phyloP scores from a whole-genome alignment of 768 basidiomycete species.

The Cystobasidium tubakii region DNA sequence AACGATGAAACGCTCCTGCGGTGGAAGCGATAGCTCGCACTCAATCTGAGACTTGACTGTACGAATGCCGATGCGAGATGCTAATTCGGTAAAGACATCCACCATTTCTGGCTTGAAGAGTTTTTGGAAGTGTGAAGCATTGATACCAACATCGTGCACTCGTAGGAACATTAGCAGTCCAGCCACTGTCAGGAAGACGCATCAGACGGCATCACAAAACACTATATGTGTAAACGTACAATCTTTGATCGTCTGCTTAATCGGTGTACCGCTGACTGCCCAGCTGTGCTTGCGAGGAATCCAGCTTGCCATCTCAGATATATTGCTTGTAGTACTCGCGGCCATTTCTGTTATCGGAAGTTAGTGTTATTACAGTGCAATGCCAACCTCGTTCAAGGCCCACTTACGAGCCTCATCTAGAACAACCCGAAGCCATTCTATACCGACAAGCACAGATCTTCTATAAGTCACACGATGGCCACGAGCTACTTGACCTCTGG shows the following conservation, averaged over 20 bases:
- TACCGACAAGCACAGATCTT: slow-evolving; percentile 41
- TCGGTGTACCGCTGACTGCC: slow-evolving; percentile 52
- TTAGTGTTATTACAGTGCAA: too few species aligned
- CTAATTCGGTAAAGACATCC: slow-evolving; percentile 42
- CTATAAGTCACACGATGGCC: not conserved
- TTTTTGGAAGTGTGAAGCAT: not conserved
- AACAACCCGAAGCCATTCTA: slow-evolving; percentile 47
- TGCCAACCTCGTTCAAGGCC: slow-evolving; percentile 38
- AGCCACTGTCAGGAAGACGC: not conserved
- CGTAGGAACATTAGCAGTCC: slow-evolving; percentile 17
- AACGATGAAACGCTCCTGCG: slow-evolving; percentile 48
- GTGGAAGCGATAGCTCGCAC: slow-evolving; percentile 49
- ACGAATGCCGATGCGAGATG: slow-evolving; percentile 48
- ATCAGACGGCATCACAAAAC: not conserved
- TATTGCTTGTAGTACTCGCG: slow-evolving; percentile 36
- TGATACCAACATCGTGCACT: not conserved
- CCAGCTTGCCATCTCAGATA: slow-evolving; percentile 49
- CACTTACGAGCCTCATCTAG: slow-evolving; percentile 52
- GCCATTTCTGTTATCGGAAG: slow-evolving; percentile 30
- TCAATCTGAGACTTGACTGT: slow-evolving; percentile 48
- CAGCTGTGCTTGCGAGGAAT: slow-evolving; percentile 50
- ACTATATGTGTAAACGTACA: slow-evolving; percentile 38
- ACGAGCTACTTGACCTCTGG: not conserved
- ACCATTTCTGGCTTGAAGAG: slow-evolving; percentile 11
- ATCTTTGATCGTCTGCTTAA: slow-evolving; percentile 49